phyloP scores from a whole-genome alignment of 345 rosid genomes.

The Microcos paniculata region DNA sequence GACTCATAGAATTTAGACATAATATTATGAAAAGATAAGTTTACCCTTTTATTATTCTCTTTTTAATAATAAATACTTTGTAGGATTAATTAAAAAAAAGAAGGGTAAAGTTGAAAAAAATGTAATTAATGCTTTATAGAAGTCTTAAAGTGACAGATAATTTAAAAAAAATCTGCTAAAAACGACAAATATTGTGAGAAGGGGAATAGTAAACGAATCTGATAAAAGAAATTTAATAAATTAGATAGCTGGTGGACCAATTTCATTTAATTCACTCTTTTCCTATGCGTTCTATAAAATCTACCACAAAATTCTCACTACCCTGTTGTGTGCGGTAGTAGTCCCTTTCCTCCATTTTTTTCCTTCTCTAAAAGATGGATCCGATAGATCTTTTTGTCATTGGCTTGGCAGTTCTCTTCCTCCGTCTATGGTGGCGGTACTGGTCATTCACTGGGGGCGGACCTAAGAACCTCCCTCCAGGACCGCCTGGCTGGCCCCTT shows the following conservation, averaged over 20 bases:
- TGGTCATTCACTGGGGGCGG: slow-evolving; percentile 19
- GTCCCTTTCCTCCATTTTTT: too few relatives aligned
- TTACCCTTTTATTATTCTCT: too few relatives aligned
- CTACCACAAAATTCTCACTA: background rate
- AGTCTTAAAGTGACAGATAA: too few relatives aligned
- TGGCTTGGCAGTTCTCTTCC: slow-evolving; percentile 36
- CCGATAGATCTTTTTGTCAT: slow-evolving; percentile 49
- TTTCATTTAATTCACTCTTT: slow-evolving; percentile 8
- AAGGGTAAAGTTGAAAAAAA: too few relatives aligned
- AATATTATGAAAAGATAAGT: too few relatives aligned
- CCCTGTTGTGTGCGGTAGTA: background rate
- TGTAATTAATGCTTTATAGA: too few relatives aligned
- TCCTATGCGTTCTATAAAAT: slow-evolving; percentile 3
- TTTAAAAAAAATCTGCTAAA: background rate
- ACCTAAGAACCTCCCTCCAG: slow-evolving; percentile 63
- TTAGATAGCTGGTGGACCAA: slow-evolving; percentile 13
- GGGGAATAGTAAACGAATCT: background rate
- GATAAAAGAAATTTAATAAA: background rate
- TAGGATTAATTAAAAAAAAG: too few relatives aligned
- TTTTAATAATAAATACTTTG: too few relatives aligned
- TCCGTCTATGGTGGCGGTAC: slow-evolving; percentile 58
- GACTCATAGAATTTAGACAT: too few relatives aligned
- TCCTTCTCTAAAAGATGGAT: slow-evolving; percentile 37
- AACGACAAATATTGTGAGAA: background rate
- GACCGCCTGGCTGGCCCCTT: slow-evolving; percentile 86